Conservation (phyloP, 306 rosid genomes). For the Morella rubra region DNA sequence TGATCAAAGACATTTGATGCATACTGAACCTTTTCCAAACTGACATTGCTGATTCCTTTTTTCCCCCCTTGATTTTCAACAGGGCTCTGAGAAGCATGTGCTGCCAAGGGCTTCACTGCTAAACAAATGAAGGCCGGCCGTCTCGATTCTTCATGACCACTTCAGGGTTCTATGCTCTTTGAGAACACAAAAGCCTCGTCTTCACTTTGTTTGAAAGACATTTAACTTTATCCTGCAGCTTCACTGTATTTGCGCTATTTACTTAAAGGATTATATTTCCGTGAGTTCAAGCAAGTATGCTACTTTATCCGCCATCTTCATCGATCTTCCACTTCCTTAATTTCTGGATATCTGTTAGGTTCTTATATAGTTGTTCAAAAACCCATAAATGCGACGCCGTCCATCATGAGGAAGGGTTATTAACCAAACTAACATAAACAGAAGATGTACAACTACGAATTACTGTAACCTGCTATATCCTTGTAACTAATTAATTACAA, state of each 20-base stretch:
- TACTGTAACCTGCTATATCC: too few species aligned
- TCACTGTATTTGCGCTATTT: constrained; percentile 35
- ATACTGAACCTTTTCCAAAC: neutral
- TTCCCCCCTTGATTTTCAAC: constrained; percentile 6
- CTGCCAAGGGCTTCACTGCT: constrained; percentile 69
- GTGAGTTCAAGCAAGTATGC: constrained; percentile 31
- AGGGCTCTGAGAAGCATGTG: constrained; percentile 75
- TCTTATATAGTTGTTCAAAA: too few species aligned
- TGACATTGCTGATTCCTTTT: neutral
- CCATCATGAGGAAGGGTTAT: too few species aligned
- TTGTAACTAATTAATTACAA: too few species aligned
- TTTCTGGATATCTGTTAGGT: too few species aligned
- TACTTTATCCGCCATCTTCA: constrained; percentile 30
- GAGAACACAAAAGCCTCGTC: constrained; percentile 33
- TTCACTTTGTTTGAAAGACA: constrained; percentile 38
- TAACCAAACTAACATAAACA: too few species aligned
- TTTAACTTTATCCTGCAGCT: constrained; percentile 25
- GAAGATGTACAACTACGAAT: too few species aligned
- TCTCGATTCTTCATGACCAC: constrained; percentile 21
- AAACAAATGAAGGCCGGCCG: constrained; percentile 54
- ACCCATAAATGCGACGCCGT: too few species aligned
- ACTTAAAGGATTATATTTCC: constrained; percentile 25
- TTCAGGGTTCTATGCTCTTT: constrained; percentile 34
- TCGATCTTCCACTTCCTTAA: constrained; percentile 4
- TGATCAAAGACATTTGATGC: too few species aligned